Base-by-base conservation (phyloP, 495 filamentous ascomycete genomes). In the Polyplosphaeria fusca region DNA sequence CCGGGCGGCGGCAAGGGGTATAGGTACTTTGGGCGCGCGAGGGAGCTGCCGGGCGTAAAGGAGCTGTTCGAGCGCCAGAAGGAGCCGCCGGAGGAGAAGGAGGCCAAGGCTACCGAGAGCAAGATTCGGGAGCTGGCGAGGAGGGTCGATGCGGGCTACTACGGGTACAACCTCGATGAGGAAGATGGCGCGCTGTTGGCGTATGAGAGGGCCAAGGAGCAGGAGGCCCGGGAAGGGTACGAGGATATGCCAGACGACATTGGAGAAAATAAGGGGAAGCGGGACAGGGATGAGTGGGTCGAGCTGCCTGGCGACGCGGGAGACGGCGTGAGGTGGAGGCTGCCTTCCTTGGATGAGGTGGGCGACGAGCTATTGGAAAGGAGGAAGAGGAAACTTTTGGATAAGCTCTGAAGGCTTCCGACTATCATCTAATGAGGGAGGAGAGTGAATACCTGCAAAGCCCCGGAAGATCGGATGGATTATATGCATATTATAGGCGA, bases 11-110 rank as follows among this genome's bases (percentile, higher is more conserved):
- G 90, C 19, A 93, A 88, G 68, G 91, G 91, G 19, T 95, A 95
- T 73, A 79, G 85, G 71, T 95, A 95, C 71, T 98, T 95, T 74
- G 93, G 93, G 0, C 78, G 93, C 5, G 93, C 92, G 49, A 79
- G 82, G 63, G 93, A 97, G 69, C 71, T 98, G 30, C 93, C 93
- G 2, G 93, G 93, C 38, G 93, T 98, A 2, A 96, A 95, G 71
- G 93, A 98, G 74, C 77, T 98, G 73, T 95, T 98, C 68, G 93
- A 97, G 68, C 83, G 85, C 3, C 82, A 86, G 18, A 76, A 78
- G 14, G 68, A 80, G 61, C 79, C 86, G 41, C 77, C 60, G 26
- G 62, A 69, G 25, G 66, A 79, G 55, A 73, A 70, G 9, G 74
- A 78, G 51, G 73, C 71, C 19, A 79, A 80, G 52, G 79, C 80